These are phyloP conservation scores for Sclerotinia glacialis DNA, from an alignment of 2,329 filamentous ascomycete species.

Conservation along the genomic window DNA sequence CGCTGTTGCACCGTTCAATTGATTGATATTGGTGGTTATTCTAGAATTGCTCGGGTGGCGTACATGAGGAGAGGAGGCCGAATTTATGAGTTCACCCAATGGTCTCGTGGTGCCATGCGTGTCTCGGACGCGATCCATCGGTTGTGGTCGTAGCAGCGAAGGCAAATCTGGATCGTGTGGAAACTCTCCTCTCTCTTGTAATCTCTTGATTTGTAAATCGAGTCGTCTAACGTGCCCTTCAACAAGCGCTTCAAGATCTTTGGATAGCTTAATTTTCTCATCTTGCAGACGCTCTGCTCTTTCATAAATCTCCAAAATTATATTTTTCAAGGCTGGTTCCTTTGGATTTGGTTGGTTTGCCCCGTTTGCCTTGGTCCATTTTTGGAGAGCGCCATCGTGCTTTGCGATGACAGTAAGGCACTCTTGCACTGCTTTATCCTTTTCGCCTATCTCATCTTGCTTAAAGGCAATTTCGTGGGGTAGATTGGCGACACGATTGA, in stretches of 20 bases:
- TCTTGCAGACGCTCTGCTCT: slow-evolving; percentile 68
- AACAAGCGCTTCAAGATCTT: slow-evolving; percentile 59
- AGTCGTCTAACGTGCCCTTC: slow-evolving; percentile 63
- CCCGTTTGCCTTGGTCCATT: slow-evolving; percentile 75
- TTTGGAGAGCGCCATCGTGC: slow-evolving; percentile 73
- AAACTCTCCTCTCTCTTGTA: slow-evolving; percentile 58
- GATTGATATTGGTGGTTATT: slow-evolving; percentile 31
- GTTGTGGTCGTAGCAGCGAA: slow-evolving; percentile 59
- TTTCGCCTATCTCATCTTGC: slow-evolving; percentile 78
- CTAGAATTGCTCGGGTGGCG: slow-evolving; percentile 37
- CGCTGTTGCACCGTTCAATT: slow-evolving; percentile 25
- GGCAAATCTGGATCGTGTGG: slow-evolving; percentile 55
- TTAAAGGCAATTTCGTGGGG: slow-evolving; percentile 80
- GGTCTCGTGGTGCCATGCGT: slow-evolving; percentile 29
- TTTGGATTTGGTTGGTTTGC: slow-evolving; percentile 72
- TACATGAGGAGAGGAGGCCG: slow-evolving; percentile 28
- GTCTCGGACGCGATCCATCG: slow-evolving; percentile 43
- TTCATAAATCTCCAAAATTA: slow-evolving; percentile 65
- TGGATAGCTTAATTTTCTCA: slow-evolving; percentile 69
- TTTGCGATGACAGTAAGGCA: slow-evolving; percentile 67
- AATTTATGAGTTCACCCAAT: slow-evolving; percentile 32
- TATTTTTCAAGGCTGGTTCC: slow-evolving; percentile 64
- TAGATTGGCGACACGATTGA: slow-evolving; percentile 71
- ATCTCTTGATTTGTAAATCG: slow-evolving; percentile 60
- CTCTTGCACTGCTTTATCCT: slow-evolving; percentile 69